Conservation (phyloP, 495 filamentous ascomycete genomes). For the Talaromyces trachyspermus region DNA sequence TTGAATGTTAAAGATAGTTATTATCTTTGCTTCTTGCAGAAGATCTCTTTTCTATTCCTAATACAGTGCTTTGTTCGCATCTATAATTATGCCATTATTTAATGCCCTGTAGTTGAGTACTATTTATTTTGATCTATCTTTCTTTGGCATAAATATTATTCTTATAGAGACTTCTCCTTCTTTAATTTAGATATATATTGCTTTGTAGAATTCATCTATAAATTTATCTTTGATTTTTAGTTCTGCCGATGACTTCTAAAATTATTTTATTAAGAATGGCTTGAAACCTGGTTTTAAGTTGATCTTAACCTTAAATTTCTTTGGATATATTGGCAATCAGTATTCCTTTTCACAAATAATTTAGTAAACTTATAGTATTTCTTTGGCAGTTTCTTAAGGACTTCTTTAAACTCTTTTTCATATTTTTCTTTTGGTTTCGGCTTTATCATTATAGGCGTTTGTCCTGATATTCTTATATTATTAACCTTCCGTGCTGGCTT, state of each 20-base stretch:
- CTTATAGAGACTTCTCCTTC: slow-evolving; percentile 10
- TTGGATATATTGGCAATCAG: not conserved
- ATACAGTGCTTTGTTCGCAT: slow-evolving; percentile 17
- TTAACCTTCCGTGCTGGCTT: not conserved
- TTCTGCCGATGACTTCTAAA: not conserved
- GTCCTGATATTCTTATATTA: not conserved
- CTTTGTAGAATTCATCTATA: slow-evolving; percentile 12
- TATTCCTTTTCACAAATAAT: slow-evolving; percentile 6
- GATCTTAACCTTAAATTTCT: not conserved
- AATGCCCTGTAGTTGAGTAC: slow-evolving; percentile 19
- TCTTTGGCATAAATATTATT: slow-evolving; percentile 21
- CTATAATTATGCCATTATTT: slow-evolving; percentile 19
- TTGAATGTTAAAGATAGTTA: slow-evolving; percentile 18
- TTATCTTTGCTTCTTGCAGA: slow-evolving; percentile 15
- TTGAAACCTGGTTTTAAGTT: not conserved
- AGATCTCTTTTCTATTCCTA: slow-evolving; percentile 12
- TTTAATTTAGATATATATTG: slow-evolving; percentile 9
- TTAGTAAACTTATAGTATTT: slow-evolving; percentile 11
- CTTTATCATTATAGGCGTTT: not conserved
- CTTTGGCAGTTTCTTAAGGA: not conserved
- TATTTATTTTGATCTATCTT: slow-evolving; percentile 14
- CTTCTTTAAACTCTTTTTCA: not conserved
- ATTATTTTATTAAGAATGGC: not conserved
- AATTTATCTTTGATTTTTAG: not conserved
- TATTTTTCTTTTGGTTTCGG: not conserved